Conservation (phyloP, 2,329 filamentous ascomycete species). For the Pseudophaeomoniella oleicola region DNA sequence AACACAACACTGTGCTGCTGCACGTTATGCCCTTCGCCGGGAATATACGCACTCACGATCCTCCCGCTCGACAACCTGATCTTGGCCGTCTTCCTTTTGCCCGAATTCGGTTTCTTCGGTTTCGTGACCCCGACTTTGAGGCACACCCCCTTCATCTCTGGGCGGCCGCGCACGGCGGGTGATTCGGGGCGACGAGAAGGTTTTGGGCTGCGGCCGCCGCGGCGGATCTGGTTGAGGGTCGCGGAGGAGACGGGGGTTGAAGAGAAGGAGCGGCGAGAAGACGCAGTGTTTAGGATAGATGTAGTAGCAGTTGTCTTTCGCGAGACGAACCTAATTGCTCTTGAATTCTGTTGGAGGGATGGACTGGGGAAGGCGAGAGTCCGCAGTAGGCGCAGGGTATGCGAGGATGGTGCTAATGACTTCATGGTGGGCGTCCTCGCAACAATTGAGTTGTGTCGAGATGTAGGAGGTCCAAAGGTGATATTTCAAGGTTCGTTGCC, state of each 20-base stretch:
- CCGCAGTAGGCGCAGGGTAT: slow-evolving; percentile 20
- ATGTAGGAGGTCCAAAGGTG: too few species aligned
- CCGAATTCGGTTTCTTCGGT: slow-evolving; percentile 98
- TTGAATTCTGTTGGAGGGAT: too few species aligned
- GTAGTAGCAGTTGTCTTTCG: too few species aligned
- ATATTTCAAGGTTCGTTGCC: too few species aligned
- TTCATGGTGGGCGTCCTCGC: slow-evolving; percentile 7
- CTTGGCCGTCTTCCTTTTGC: slow-evolving; percentile 88
- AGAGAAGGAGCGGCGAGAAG: slow-evolving; percentile 38
- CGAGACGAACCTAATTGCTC: too few species aligned
- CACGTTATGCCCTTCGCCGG: slow-evolving; percentile 92
- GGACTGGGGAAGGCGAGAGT: slow-evolving; percentile 14
- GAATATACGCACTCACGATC: slow-evolving; percentile 85
- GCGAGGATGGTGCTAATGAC: slow-evolving; percentile 18
- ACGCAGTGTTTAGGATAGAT: too few species aligned
- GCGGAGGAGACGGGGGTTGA: slow-evolving; percentile 41
- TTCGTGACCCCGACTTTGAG: slow-evolving; percentile 85
- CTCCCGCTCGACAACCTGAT: slow-evolving; percentile 76
- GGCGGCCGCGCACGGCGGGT: slow-evolving; percentile 62
- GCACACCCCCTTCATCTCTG: slow-evolving; percentile 89
- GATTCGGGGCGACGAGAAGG: slow-evolving; percentile 74
- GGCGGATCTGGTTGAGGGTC: slow-evolving; percentile 60
- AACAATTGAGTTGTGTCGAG: too few species aligned
- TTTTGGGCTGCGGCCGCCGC: slow-evolving; percentile 65
- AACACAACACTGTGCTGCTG: slow-evolving; percentile 97